Evolutionary conservation across 371 early-diverging fungal species (phyloP), one percentile per base, ranked within the genome.

Genomic region (Apophysomyces variabilis): DNA sequence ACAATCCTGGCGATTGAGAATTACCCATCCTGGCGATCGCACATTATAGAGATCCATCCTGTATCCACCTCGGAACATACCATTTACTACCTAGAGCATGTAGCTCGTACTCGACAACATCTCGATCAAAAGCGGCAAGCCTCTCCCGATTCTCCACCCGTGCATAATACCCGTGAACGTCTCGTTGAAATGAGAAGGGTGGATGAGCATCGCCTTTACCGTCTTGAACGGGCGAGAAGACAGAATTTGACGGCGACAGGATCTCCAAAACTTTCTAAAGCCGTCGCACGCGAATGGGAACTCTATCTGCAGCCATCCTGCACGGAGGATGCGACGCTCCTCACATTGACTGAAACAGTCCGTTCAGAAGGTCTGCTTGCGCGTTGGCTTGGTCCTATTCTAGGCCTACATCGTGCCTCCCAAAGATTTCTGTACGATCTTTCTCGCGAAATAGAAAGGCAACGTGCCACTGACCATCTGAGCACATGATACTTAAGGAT

Each of bases 331-430:
- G 7, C 41, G 8, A 63, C 64, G 2, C 18, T 64, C 1, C 46
- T 67, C 13, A 69, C 69, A 11, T 43, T 69, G 46, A 58, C 61
- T 12, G 69, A 69, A 39, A 69, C 65, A 1, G 69, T 69, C 12
- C 32, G 45, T 41, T 61, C 54, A 7, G 62, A 69, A 65, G 69
- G 69, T 3, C 57, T 46, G 16, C 60, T 69, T n/a, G 69, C 69
- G 16, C 61, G 69, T 11, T 69, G 69, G 69, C 62, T 69, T 4
- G 69, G 69, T 21, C 69, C 69, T 11, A 58, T 69, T 36, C 65
- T 69, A 36, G 67, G 67, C 12, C 57, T 69, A 26, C 69, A 69
- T 43, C 61, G 69, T 26, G 69, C 63, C 13, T 69, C 69, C 32
- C 69, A 69, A 18, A 60, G 69, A 9, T 69, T 69, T 35, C 14